Base-by-base conservation (phyloP, 1,284 basidiomycete genomes). In the Cryptococcus sp. region DNA sequence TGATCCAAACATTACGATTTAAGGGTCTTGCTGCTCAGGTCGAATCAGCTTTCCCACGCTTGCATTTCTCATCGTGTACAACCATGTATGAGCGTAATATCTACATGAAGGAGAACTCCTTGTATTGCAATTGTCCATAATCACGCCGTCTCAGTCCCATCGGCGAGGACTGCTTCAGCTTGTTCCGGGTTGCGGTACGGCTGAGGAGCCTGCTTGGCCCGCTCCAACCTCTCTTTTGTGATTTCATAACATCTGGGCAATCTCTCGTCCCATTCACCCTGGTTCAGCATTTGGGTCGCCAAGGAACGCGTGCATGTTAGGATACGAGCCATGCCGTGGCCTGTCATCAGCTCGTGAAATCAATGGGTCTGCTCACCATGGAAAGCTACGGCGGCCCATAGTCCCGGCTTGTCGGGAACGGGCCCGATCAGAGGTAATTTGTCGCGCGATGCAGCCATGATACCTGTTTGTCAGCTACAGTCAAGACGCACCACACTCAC, bases 291-390 rank as follows among this genome's bases (percentile, higher is more conserved):
- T n/a, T 61, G 45, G 29, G 54, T 43, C 0, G 52, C 59, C 10
- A 61, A 40, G 40, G 54, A 61, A 22, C 55, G 54, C 20, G 59
- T 58, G 7, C 39, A 22, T 17, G 58, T 26, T 16, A 52, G 45
- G n/a, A 73, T 67, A 37, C 62, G 59, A 0, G 62, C 61, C 66
- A 67, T 65, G 37, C 68, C 66, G 48, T 66, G 64, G 8, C 63
- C 58, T 58, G 47, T 22, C 38, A 25, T 19, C 47, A 29, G 39
- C 46, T 46, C 11, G 19, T 47, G 2, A 22, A 17, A 20, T 29
- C 38, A 10, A 19, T 7, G 26, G 34, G 39, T 8, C n/a, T 8
- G 48, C 61, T 56, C 48, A 66, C 65, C 66, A 19, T 63, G 60
- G 47, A 62, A 68, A 0, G 62, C 68, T 1, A 61, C 63, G n/a